Evolutionary conservation across 768 basidiomycete genomes (phyloP).

Genomic region (Calocybe cyanea): DNA sequence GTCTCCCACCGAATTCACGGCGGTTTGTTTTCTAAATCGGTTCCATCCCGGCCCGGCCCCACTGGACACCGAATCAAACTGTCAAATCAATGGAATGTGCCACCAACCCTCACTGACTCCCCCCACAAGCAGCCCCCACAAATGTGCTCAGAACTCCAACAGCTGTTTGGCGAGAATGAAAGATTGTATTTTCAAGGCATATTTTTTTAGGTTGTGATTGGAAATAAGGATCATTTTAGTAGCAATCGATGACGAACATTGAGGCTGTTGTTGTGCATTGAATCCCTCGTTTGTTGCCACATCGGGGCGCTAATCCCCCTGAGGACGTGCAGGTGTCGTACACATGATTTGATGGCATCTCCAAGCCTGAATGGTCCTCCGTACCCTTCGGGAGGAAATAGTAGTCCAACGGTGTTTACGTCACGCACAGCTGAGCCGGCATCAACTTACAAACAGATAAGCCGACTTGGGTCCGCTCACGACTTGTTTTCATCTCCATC

Average conservation of each 20-base stretch:
- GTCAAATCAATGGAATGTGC: conserved; percentile 9
- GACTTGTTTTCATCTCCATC: conserved; percentile 16
- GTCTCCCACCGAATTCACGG: too few relatives aligned
- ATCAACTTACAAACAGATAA: conserved; percentile 3
- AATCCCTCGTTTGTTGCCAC: conserved; percentile 1
- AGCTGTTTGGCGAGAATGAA: too few relatives aligned
- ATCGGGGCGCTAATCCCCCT: conserved; percentile 18
- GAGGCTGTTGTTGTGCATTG: too few relatives aligned
- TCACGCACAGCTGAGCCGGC: conserved; percentile 13
- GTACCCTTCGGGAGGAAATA: conserved; percentile 12
- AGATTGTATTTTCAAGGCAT: too few relatives aligned
- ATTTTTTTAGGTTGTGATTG: too few relatives aligned
- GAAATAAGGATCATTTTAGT: too few relatives aligned
- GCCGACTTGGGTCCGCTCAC: conserved; percentile 11
- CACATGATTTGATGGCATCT: conserved; percentile 11
- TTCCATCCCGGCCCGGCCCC: conserved; percentile 10
- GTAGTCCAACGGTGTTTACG: conserved; percentile 11
- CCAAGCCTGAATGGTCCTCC: conserved; percentile 12
- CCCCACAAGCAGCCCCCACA: too few relatives aligned
- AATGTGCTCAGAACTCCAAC: too few relatives aligned
- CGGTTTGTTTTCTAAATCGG: conserved; percentile 3
- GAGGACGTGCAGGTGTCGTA: conserved; percentile 1
- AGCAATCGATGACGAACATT: too few relatives aligned
- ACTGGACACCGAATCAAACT: conserved; percentile 8
- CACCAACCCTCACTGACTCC: not conserved